These are phyloP conservation scores for Tylopilus plumbeoviolaceoides DNA, from an alignment of 768 basidiomycete species.

Conservation along the genomic window DNA sequence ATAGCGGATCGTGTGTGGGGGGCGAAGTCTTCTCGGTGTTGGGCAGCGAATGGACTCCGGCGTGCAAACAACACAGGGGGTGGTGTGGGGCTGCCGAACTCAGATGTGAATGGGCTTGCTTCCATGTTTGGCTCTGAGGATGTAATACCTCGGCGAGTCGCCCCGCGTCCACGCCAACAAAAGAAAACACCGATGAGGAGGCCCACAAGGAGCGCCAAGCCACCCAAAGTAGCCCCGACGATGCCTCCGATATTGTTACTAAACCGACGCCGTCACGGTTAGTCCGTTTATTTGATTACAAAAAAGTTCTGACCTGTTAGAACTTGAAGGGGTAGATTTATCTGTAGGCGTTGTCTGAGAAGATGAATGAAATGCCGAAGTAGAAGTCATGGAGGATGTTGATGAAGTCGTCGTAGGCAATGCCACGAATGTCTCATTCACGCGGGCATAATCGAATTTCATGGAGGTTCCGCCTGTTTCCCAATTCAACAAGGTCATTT, in stretches of 20 bases:
- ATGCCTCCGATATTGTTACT: constrained; percentile 13
- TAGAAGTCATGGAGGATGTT: not conserved
- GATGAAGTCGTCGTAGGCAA: constrained; percentile 1
- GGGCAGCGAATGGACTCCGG: not conserved
- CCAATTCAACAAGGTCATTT: constrained; percentile 23
- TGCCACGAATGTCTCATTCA: constrained; percentile 22
- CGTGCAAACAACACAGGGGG: not conserved
- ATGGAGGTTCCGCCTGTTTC: constrained; percentile 9
- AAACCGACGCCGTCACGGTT: not conserved
- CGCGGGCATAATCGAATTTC: constrained; percentile 26
- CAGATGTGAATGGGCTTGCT: constrained; percentile 5
- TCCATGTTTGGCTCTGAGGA: not conserved
- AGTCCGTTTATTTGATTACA: not conserved
- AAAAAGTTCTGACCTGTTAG: constrained; percentile 7
- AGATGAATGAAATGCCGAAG: not conserved
- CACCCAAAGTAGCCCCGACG: constrained; percentile 18
- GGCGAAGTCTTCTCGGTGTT: not conserved
- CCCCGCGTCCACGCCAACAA: constrained; percentile 6
- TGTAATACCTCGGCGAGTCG: not conserved
- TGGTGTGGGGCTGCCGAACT: not conserved
- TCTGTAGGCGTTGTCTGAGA: not conserved
- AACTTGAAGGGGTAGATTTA: not conserved
- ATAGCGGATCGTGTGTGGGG: constrained; percentile 11
- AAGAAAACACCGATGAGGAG: constrained; percentile 4
- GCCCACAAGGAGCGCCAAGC: not conserved